These are phyloP conservation scores for Rhizopus sp. DNA, from an alignment of 371 early-diverging fungal species.

Conservation along the genomic window DNA sequence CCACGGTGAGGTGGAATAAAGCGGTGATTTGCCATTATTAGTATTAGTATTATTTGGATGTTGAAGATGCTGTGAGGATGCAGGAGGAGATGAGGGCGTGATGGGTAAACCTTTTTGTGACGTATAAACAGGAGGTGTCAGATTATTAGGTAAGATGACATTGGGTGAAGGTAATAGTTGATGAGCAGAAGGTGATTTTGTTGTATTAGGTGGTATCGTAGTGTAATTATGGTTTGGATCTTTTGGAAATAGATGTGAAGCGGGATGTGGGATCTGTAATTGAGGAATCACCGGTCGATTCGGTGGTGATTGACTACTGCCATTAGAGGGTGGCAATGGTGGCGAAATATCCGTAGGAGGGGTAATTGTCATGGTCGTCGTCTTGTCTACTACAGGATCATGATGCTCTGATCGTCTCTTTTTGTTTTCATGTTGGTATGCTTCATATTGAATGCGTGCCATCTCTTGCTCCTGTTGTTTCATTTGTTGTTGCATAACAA, in stretches of 20 bases:
- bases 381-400: neutral
- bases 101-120: conserved; percentile 25
- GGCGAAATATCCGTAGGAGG: neutral
- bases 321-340: conserved; percentile 1
- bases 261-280: conserved; percentile 29
- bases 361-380: conserved; percentile 5
- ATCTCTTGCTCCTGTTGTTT: conserved; percentile 14
- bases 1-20: neutral
- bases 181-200: neutral
- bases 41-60: neutral
- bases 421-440: neutral
- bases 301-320: neutral
- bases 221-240: conserved; percentile 3
- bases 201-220: neutral
- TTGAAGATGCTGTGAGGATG: conserved; percentile 12
- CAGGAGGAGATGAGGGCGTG: conserved; percentile 24
- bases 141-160: conserved; percentile 25
- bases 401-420: neutral
- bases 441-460: conserved; percentile 5
- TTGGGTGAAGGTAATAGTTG: conserved; percentile 32
- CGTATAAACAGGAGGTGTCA: conserved; percentile 21
- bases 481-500: conserved; percentile 25
- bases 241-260: conserved; percentile 27
- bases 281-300: conserved; percentile 30
- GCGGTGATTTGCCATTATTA: neutral